These are phyloP conservation scores for Lolium multiflorum DNA, from an alignment of 176 grass and related monocot genomes.

Conservation along the genomic window DNA sequence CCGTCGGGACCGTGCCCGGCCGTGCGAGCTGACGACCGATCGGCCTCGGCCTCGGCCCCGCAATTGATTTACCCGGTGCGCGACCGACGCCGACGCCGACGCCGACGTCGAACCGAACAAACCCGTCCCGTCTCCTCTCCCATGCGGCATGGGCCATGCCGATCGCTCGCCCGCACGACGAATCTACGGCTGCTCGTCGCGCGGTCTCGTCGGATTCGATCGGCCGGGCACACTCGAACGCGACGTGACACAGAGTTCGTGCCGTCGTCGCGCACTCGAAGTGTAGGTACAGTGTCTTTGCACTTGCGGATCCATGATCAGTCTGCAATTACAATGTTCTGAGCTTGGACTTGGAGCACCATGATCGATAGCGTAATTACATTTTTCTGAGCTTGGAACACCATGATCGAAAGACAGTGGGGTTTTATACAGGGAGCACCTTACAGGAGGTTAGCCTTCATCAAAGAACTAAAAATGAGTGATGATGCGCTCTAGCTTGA, in stretches of 20 bases:
- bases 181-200: background rate
- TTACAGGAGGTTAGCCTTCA: slow-evolving; percentile 22
- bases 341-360: too few relatives aligned
- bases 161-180: too few relatives aligned
- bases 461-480: background rate
- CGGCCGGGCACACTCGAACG: background rate
- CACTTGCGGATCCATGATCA: too few relatives aligned
- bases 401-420: background rate
- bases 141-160: background rate
- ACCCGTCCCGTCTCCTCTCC: background rate
- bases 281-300: too few relatives aligned
- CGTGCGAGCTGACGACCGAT: slow-evolving; percentile 1
- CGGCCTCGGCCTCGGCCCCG: slow-evolving; percentile 39
- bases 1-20: slow-evolving; percentile 34
- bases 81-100: slow-evolving; percentile 33
- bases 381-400: background rate
- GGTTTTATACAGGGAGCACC: background rate
- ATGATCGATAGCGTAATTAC: too few relatives aligned
- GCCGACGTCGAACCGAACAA: slow-evolving; percentile 54
- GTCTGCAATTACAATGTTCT: too few relatives aligned
- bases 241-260: background rate
- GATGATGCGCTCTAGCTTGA: background rate
- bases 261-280: background rate
- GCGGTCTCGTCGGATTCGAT: background rate
- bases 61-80: slow-evolving; percentile 25